Conservation (phyloP, 768 basidiomycete species). For the Hygrocybe coccinea region DNA sequence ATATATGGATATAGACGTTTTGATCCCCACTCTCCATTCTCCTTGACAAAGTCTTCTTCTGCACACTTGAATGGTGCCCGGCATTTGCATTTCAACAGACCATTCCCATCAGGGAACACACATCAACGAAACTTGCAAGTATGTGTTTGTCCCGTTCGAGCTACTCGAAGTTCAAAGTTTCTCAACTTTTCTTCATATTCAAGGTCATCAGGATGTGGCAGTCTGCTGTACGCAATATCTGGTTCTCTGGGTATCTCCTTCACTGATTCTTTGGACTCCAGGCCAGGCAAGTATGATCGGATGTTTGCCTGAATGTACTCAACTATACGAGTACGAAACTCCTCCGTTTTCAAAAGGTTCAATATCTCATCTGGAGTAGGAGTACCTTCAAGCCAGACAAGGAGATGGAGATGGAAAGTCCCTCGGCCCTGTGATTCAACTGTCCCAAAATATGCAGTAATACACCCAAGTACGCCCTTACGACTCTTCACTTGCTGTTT, state of each 20-base stretch:
- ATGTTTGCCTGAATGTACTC: constrained; percentile 33
- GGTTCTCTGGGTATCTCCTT: constrained; percentile 20
- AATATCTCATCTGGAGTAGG: constrained; percentile 28
- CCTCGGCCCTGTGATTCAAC: constrained; percentile 39
- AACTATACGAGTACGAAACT: constrained; percentile 24
- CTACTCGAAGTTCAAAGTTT: constrained; percentile 22
- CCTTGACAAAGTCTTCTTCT: constrained; percentile 16
- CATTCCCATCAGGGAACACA: constrained; percentile 16
- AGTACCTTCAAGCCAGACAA: constrained; percentile 29
- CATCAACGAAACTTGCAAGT: constrained; percentile 25
- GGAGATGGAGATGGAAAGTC: constrained; percentile 33
- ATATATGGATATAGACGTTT: constrained; percentile 22
- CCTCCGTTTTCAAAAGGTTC: constrained; percentile 17
- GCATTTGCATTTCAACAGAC: constrained; percentile 29
- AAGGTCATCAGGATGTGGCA: constrained; percentile 22
- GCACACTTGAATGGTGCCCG: constrained; percentile 23
- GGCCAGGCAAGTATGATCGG: constrained; percentile 28
- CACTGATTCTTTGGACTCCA: constrained; percentile 23
- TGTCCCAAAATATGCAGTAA: constrained; percentile 32
- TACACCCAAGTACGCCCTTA: constrained; percentile 29
- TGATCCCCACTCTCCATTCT: constrained; percentile 24
- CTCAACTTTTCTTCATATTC: constrained; percentile 17
- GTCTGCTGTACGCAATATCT: constrained; percentile 31
- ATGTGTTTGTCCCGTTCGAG: constrained; percentile 28
- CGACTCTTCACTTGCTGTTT: constrained; percentile 12